Conservation (phyloP, 495 filamentous ascomycete species). For the Podospora didyma region DNA sequence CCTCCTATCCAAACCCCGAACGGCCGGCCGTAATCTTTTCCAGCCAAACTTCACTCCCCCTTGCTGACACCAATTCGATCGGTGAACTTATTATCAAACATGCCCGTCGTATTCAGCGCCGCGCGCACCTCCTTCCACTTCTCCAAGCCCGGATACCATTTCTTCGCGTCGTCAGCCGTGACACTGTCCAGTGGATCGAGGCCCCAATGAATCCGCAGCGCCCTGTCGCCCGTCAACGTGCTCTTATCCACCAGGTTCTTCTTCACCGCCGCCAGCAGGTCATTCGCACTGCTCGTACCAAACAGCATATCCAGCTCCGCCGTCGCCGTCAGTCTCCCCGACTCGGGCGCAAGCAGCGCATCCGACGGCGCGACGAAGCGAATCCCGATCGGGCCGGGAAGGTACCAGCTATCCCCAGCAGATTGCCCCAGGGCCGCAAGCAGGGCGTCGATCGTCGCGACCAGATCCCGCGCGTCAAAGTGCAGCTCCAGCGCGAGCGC, state of each 20-base stretch:
- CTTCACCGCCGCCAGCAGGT: slow-evolving; percentile 6
- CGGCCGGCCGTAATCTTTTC: too few species aligned
- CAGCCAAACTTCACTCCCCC: background rate
- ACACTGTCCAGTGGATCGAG: slow-evolving; percentile 4
- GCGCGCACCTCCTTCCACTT: slow-evolving; percentile 8
- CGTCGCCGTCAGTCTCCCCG: slow-evolving; percentile 9
- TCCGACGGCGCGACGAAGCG: slow-evolving; percentile 8
- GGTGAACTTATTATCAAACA: slow-evolving; percentile 14
- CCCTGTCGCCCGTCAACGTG: background rate
- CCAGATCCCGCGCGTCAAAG: slow-evolving; percentile 2
- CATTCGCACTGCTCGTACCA: background rate
- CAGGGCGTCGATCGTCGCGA: background rate
- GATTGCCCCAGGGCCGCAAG: background rate
- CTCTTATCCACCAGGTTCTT: slow-evolving; percentile 2
- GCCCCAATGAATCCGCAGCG: slow-evolving; percentile 11
- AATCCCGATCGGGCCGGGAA: slow-evolving; percentile 9
- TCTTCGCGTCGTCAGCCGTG: slow-evolving; percentile 4
- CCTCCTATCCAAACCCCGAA: too few species aligned
- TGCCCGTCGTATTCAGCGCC: slow-evolving; percentile 10
- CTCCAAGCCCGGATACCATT: slow-evolving; percentile 7
- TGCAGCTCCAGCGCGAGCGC: slow-evolving; percentile 12
- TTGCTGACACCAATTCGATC: slow-evolving; percentile 2
- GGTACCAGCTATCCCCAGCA: slow-evolving; percentile 3
- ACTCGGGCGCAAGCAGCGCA: slow-evolving; percentile 10
- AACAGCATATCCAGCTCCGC: slow-evolving; percentile 9